Percentiles rank a stretch among this genome's conserved stretches.
These are phyloP conservation scores for Fusarium proliferatum DNA, from an alignment of 2,329 filamentous ascomycete genomes.

Conservation along the genomic window DNA sequence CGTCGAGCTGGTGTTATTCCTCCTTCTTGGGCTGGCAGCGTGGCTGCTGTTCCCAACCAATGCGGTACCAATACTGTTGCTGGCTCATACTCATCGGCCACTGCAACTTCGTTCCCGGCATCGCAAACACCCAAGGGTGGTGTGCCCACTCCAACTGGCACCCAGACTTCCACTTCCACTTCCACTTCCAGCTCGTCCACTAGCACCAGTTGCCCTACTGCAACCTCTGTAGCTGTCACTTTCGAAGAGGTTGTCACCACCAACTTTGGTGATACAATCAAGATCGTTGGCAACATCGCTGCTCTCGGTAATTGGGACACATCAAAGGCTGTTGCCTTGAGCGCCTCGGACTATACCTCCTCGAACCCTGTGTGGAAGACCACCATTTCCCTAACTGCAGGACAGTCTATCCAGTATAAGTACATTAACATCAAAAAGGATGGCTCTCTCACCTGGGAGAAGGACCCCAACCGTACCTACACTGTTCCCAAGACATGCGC, in stretches of 20 bases:
- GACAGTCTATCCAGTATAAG: slow-evolving; percentile 72
- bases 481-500: slow-evolving; percentile 49
- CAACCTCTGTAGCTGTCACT: slow-evolving; percentile 66
- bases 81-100: slow-evolving; percentile 64
- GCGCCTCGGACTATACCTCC: slow-evolving; percentile 67
- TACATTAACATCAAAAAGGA: slow-evolving; percentile 69
- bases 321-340: slow-evolving; percentile 64
- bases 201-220: slow-evolving; percentile 51
- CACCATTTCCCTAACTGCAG: slow-evolving; percentile 65
- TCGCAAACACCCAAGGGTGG: slow-evolving; percentile 58
- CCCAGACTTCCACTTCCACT: slow-evolving; percentile 44
- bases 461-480: slow-evolving; percentile 62
- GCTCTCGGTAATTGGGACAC: slow-evolving; percentile 73
- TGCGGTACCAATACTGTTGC: slow-evolving; percentile 60
- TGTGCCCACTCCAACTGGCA: slow-evolving; percentile 46
- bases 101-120: slow-evolving; percentile 61
- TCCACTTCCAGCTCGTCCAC: slow-evolving; percentile 44
- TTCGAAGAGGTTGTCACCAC: slow-evolving; percentile 71
- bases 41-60: slow-evolving; percentile 59
- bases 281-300: slow-evolving; percentile 68
- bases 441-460: slow-evolving; percentile 72
- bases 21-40: slow-evolving; percentile 64
- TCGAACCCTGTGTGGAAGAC: slow-evolving; percentile 71
- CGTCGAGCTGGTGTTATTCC: slow-evolving; percentile 67
- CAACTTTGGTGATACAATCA: slow-evolving; percentile 71